A percentile compares a stretch with the other conserved stretches of the same genome.
Evolutionary conservation across 179 eudicot species (phyloP).

Genomic region (Sideroxylon spinosum): DNA sequence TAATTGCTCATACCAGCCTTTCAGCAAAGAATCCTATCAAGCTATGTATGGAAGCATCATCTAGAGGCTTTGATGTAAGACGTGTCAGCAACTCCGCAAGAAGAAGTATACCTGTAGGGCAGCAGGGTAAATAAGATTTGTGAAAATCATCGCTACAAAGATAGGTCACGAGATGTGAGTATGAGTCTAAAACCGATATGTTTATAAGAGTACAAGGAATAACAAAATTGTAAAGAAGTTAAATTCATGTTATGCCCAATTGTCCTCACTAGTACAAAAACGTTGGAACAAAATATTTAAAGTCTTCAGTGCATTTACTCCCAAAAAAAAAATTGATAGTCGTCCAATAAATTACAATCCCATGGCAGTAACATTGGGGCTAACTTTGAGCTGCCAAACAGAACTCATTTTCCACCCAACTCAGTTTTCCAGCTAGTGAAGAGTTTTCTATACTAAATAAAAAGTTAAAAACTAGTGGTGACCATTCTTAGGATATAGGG

Average conservation of each 20-base stretch:
- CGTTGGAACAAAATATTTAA: too few relatives aligned
- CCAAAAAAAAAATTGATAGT: too few relatives aligned
- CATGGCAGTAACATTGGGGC: too few relatives aligned
- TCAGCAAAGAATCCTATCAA: conserved; percentile 71
- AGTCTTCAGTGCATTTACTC: too few relatives aligned
- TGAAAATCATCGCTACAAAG: background rate
- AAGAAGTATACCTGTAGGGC: conserved; percentile 66
- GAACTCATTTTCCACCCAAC: too few relatives aligned
- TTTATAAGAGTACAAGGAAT: background rate
- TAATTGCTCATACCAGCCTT: conserved; percentile 58
- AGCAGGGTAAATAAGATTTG: conserved; percentile 4
- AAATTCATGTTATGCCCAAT: background rate
- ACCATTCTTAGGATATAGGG: too few relatives aligned
- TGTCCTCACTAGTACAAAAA: background rate
- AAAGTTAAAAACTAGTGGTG: background rate
- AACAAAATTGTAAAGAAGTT: background rate
- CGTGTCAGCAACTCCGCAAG: conserved; percentile 68
- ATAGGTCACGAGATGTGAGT: background rate
- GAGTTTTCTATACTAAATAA: too few relatives aligned
- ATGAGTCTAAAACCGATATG: background rate
- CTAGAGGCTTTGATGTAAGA: conserved; percentile 56
- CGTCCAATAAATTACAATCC: too few relatives aligned
- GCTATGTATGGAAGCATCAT: conserved; percentile 49
- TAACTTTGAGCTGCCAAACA: too few relatives aligned
- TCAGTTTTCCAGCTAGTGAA: too few relatives aligned